Evolutionary conservation across 2,329 filamentous ascomycete species (phyloP).

Genomic region (Pseudodiploospora longispora): DNA sequence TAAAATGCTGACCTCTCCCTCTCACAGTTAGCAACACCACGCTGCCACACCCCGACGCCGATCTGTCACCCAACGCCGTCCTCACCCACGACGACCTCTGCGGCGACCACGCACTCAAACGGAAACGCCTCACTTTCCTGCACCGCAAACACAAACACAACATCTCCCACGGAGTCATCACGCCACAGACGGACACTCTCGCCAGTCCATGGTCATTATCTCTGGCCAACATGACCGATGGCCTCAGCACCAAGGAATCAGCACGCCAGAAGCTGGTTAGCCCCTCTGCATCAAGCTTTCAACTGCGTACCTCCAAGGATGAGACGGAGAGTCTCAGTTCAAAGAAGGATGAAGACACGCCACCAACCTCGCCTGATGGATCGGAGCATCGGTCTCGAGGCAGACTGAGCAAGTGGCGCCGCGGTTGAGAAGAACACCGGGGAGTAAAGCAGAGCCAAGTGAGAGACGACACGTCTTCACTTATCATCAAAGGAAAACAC

Average conservation of each 20-base stretch:
- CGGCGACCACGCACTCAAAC: constrained; percentile 31
- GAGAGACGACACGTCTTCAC: too few relatives aligned
- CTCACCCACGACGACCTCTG: constrained; percentile 48
- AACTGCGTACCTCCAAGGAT: constrained; percentile 24
- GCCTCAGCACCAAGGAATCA: constrained; percentile 10
- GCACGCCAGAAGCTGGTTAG: constrained; percentile 14
- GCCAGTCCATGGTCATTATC: constrained; percentile 27
- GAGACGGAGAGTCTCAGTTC: constrained; percentile 29
- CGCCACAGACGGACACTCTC: constrained; percentile 24
- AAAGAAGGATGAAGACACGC: constrained; percentile 24
- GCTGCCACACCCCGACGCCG: constrained; percentile 53
- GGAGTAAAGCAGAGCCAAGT: too few relatives aligned
- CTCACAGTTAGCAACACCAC: constrained; percentile 47
- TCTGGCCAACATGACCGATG: constrained; percentile 15
- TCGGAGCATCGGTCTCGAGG: constrained; percentile 12
- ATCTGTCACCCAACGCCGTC: constrained; percentile 46
- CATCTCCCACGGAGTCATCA: constrained; percentile 38
- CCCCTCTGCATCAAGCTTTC: constrained; percentile 20
- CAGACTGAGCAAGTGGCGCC: too few relatives aligned
- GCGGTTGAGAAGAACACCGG: too few relatives aligned
- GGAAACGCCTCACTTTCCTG: constrained; percentile 39
- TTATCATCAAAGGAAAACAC: too few relatives aligned
- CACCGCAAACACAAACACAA: constrained; percentile 39
- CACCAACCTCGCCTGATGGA: constrained; percentile 27
- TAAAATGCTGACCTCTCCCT: neutral